A percentile compares a stretch with the other conserved stretches of the same genome.
Evolutionary conservation across 768 basidiomycete genomes (phyloP).

Genomic region (Roridomyces roridus): DNA sequence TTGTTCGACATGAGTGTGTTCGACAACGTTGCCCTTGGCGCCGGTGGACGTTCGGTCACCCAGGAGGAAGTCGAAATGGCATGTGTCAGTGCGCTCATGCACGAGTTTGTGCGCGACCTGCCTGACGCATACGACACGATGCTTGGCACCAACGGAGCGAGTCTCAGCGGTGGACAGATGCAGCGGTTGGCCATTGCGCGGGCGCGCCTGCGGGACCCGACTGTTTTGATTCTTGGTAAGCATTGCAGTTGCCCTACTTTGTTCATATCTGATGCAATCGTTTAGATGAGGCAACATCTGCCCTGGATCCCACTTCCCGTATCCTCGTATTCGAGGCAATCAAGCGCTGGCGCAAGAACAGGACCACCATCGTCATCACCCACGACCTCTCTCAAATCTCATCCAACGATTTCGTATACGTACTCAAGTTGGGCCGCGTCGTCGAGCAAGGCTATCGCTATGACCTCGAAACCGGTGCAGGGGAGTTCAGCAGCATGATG

Average conservation of each 20-base stretch:
- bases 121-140: slow-evolving; percentile 78
- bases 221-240: slow-evolving; percentile 78
- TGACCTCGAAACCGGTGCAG: slow-evolving; percentile 59
- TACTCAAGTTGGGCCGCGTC: slow-evolving; percentile 69
- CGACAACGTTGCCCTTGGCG: slow-evolving; percentile 81
- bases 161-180: slow-evolving; percentile 77
- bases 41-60: slow-evolving; percentile 55
- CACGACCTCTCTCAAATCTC: slow-evolving; percentile 77
- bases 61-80: slow-evolving; percentile 72
- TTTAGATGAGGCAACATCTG: slow-evolving; percentile 64
- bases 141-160: slow-evolving; percentile 67
- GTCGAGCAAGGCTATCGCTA: slow-evolving; percentile 75
- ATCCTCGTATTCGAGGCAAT: slow-evolving; percentile 67
- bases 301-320: slow-evolving; percentile 75
- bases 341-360: slow-evolving; percentile 63
- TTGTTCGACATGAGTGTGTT: slow-evolving; percentile 76
- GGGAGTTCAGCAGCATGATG: slow-evolving; percentile 65
- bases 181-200: slow-evolving; percentile 81
- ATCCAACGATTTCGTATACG: slow-evolving; percentile 73
- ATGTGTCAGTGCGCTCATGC: slow-evolving; percentile 71
- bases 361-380: slow-evolving; percentile 80
- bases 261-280: background rate
- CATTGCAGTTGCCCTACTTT: slow-evolving; percentile 3
- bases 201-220: slow-evolving; percentile 73
- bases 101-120: slow-evolving; percentile 71